phyloP scores from a whole-genome alignment of 305 asterid species.

The Solanum hybrid region DNA sequence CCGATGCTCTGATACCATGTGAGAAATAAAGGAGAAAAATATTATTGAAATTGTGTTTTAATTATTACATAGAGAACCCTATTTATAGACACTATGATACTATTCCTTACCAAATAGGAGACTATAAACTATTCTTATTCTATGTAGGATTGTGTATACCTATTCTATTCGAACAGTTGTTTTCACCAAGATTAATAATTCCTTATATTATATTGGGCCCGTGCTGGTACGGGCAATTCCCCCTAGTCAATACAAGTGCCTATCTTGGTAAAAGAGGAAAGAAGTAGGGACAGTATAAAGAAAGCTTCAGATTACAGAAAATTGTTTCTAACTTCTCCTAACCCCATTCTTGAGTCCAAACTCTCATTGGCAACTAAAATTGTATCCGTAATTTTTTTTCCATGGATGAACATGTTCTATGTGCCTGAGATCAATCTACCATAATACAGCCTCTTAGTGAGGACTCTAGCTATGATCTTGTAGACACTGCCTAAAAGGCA shows the following conservation, averaged over 20 bases:
- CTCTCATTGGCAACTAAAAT: background rate
- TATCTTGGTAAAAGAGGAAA: background rate
- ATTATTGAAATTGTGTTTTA: too few relatives aligned
- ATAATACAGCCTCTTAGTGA: background rate
- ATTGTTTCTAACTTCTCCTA: background rate
- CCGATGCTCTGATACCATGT: too few relatives aligned
- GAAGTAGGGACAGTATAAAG: background rate
- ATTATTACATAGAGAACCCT: too few relatives aligned
- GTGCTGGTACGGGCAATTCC: background rate
- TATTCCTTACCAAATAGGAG: too few relatives aligned
- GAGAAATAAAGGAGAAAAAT: too few relatives aligned
- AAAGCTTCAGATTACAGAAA: background rate
- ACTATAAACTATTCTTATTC: too few relatives aligned
- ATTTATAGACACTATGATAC: too few relatives aligned
- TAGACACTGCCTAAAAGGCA: background rate
- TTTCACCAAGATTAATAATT: background rate
- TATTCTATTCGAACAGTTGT: too few relatives aligned
- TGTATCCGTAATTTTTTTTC: background rate
- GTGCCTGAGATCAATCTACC: background rate
- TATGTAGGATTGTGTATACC: too few relatives aligned
- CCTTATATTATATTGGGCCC: background rate
- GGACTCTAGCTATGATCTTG: background rate
- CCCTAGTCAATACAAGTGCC: background rate
- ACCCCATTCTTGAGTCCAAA: slow-evolving; percentile 2
- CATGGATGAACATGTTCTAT: background rate